phyloP scores from a whole-genome alignment of 202 grass and related monocot species.

The Sporobolus alterniflorus region DNA sequence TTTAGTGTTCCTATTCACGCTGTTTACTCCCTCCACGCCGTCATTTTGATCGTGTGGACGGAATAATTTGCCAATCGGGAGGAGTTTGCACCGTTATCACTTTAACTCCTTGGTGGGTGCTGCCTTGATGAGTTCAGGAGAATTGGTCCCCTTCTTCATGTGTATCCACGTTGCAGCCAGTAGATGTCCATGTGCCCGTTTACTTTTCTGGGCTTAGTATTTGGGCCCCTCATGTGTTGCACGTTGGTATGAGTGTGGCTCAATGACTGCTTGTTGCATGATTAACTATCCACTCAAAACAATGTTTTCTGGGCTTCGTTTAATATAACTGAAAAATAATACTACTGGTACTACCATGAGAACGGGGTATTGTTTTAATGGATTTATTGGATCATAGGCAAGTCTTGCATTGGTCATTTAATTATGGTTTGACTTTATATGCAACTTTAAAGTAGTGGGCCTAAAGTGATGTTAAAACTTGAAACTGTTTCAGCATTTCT shows the following conservation, averaged over 20 bases:
- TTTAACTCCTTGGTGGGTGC: background rate
- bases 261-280: background rate
- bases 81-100: background rate
- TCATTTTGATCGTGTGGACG: background rate
- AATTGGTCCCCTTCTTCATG: background rate
- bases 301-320: no score
- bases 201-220: background rate
- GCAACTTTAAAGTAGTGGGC: background rate
- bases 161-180: background rate
- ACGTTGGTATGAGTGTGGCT: background rate
- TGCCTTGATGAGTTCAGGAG: background rate
- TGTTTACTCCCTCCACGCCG: background rate
- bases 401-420: background rate
- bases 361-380: background rate
- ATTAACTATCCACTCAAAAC: slow-evolving; percentile 9
- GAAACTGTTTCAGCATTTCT: background rate
- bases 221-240: background rate
- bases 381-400: slow-evolving; percentile 1
- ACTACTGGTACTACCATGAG: background rate
- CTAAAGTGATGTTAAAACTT: background rate
- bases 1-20: background rate
- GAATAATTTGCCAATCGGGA: background rate
- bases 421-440: slow-evolving; percentile 27
- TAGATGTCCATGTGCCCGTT: slow-evolving; percentile 5
- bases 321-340: no score